phyloP scores from a whole-genome alignment of 257 asterid genomes.

The Mentha longifolia region DNA sequence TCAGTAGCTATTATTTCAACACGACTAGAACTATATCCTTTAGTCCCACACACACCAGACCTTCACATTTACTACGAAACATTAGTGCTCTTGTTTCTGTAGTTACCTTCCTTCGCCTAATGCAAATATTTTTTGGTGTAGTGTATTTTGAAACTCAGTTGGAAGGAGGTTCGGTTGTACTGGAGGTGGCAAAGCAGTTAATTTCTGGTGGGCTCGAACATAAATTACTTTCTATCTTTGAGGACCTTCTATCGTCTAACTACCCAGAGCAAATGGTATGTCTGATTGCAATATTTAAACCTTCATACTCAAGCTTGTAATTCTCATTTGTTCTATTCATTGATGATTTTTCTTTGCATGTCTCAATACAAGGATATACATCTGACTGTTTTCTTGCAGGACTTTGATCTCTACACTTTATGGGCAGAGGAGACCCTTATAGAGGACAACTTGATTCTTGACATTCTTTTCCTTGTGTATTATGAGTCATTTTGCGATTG shows the following conservation, averaged over 20 bases:
- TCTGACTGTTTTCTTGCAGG: conserved; percentile 53
- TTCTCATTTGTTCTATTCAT: neutral
- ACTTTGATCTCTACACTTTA: conserved; percentile 67
- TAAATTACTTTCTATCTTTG: conserved; percentile 59
- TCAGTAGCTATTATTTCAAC: neutral
- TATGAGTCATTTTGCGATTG: conserved; percentile 75
- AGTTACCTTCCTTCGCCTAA: conserved; percentile 29
- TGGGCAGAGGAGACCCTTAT: conserved; percentile 94
- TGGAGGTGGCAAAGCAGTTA: conserved; percentile 70
- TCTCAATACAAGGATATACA: neutral
- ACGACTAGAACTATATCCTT: conserved; percentile 10
- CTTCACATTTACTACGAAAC: conserved; percentile 13
- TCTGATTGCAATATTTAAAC: conserved; percentile 25
- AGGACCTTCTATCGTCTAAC: conserved; percentile 68
- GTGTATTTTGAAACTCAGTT: conserved; percentile 59
- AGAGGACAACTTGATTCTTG: conserved; percentile 86
- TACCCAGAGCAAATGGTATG: conserved; percentile 87
- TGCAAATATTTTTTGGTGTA: conserved; percentile 41
- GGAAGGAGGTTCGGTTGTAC: conserved; percentile 51
- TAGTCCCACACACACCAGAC: neutral
- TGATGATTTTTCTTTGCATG: neutral
- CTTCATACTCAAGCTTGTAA: conserved; percentile 15
- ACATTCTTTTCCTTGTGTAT: conserved; percentile 79
- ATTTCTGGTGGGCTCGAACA: conserved; percentile 74
- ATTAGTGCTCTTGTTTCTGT: neutral